Evolutionary conservation across 495 filamentous ascomycete species (phyloP), one percentile per base, ranked within the genome.

Genomic region (Immersiella caudata): DNA sequence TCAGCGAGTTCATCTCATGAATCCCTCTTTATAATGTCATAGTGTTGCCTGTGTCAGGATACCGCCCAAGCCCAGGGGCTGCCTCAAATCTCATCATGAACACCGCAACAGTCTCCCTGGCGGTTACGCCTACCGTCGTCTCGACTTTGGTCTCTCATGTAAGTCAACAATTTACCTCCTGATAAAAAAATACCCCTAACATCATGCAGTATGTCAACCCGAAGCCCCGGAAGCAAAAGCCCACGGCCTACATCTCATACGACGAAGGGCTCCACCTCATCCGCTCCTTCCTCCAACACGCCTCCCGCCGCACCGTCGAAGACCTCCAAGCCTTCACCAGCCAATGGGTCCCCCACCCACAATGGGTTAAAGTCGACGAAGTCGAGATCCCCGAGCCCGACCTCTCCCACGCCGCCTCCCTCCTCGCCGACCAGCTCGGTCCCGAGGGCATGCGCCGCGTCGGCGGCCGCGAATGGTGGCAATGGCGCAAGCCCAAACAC

Each of bases 201-300:
- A 20, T 20, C 24, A 6, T 27, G 63, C 71, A 96, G 93, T 98
- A 94, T 73, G 80, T 95, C 62, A 88, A 96, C 72, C 90, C 90
- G 60, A 92, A 90, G 72, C 82, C 87, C 4, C 83, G 89, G 11
- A 87, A 83, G 63, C 83, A 91, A 63, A 93, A 92, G 61, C 94
- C 93, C 1, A 94, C 90, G 22, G 88, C 90, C 1, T 92, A 94
- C 72, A 87, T 98, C 68, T 93, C 93, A 25, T 98, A 98, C 76
- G 91, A 97, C 71, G 90, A 97, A 78, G 93, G 93, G n/a, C 83
- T 98, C n/a, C 85, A 90, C 29, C 83, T 97, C 22, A 88, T 97
- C 67, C 91, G 91, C 58, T 87, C 88, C 40, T 98, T 98, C 78
- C 87, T 98, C 24, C 72, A 79, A 20, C 91, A 92, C 72, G 89